Percentiles rank a stretch among this genome's conserved stretches.
phyloP scores from a whole-genome alignment of 1,139 yeast species.

The Nakaseomyces kungkrabaensis region DNA sequence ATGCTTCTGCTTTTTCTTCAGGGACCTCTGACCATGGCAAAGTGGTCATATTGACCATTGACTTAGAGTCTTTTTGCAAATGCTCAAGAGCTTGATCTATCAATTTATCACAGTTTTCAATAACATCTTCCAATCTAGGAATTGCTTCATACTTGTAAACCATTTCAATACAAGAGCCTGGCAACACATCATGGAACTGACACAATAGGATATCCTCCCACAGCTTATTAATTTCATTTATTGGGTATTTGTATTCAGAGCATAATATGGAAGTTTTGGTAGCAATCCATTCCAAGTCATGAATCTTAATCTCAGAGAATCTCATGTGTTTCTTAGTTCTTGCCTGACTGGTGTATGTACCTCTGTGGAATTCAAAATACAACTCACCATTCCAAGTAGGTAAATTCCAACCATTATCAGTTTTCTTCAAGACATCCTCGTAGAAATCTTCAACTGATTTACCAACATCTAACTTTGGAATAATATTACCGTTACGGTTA shows the following conservation, averaged over 20 bases:
- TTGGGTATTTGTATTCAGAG: constrained; percentile 58
- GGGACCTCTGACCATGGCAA: constrained; percentile 24
- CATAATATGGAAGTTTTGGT: constrained; percentile 55
- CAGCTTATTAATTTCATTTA: constrained; percentile 49
- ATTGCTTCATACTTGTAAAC: constrained; percentile 88
- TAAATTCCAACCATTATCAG: constrained; percentile 55
- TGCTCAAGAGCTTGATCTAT: constrained; percentile 43
- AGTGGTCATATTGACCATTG: constrained; percentile 29
- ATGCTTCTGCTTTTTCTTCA: neutral
- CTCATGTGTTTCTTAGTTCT: constrained; percentile 75
- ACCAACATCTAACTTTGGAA: constrained; percentile 75
- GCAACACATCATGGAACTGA: constrained; percentile 94
- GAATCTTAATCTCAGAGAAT: constrained; percentile 63
- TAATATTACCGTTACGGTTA: constrained; percentile 64
- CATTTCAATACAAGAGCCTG: constrained; percentile 93
- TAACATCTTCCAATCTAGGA: constrained; percentile 57
- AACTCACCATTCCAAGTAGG: constrained; percentile 92
- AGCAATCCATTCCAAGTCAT: constrained; percentile 78
- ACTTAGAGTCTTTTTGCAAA: constrained; percentile 19
- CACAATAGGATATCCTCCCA: constrained; percentile 89
- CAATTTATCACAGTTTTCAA: constrained; percentile 44
- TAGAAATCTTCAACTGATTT: constrained; percentile 65
- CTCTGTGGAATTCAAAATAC: constrained; percentile 91
- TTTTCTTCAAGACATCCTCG: constrained; percentile 49
- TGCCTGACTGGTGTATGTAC: constrained; percentile 92